Evolutionary conservation across 352 stramenopile genomes (phyloP).

Genomic region (Saprolegnia diclina): DNA sequence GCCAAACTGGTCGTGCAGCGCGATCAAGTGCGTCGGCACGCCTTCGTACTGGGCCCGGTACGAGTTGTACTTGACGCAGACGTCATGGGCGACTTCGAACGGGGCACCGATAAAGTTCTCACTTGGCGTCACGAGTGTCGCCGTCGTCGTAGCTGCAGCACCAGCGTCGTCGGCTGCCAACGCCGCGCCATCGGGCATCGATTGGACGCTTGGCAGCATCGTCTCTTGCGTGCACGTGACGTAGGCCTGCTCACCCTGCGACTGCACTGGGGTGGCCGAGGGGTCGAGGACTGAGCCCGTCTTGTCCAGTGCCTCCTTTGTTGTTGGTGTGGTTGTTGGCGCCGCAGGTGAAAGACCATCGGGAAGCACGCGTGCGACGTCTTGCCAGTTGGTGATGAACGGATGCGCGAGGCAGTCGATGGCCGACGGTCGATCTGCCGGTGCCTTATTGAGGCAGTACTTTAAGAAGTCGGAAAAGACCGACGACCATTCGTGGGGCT

Average conservation of each 20-base stretch:
- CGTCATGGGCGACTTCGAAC: slow-evolving; percentile 42
- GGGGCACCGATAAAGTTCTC: slow-evolving; percentile 43
- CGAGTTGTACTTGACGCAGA: slow-evolving; percentile 56
- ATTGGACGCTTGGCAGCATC: not conserved
- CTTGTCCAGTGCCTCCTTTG: too few relatives aligned
- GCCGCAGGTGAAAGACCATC: not conserved
- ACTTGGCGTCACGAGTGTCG: not conserved
- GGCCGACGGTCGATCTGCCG: slow-evolving; percentile 67
- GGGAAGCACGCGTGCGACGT: slow-evolving; percentile 34
- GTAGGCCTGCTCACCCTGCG: not conserved
- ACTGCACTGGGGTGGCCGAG: not conserved
- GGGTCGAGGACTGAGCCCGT: not conserved
- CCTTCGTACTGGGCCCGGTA: slow-evolving; percentile 50
- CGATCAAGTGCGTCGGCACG: slow-evolving; percentile 32
- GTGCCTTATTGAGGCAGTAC: slow-evolving; percentile 72
- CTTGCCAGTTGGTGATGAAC: slow-evolving; percentile 60
- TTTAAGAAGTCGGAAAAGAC: slow-evolving; percentile 82
- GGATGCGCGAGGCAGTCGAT: slow-evolving; percentile 86
- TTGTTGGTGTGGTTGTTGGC: not conserved
- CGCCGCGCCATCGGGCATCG: too few relatives aligned
- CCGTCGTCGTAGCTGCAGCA: not conserved
- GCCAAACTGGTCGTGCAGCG: slow-evolving; percentile 43
- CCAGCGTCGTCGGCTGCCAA: not conserved
- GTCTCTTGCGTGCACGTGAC: not conserved
- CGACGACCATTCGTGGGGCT: slow-evolving; percentile 64